These are phyloP conservation scores for Penicillium thymicola DNA, from an alignment of 2,329 filamentous ascomycete species.

Conservation along the genomic window DNA sequence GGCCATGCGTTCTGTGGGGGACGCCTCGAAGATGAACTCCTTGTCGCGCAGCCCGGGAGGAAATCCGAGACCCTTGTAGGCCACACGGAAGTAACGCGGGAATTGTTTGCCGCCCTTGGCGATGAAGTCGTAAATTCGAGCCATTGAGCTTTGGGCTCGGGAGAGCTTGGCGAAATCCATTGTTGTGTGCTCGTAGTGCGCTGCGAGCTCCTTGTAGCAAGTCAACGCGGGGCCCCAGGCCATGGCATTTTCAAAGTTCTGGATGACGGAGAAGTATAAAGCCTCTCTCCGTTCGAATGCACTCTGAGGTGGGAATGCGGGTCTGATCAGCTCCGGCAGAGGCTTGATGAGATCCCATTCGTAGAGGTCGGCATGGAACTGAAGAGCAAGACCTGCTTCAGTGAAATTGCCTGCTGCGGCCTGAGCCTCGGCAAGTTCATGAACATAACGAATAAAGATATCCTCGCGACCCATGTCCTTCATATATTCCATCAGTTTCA, in stretches of 20 bases:
- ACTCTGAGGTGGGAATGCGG: slow-evolving; percentile 75
- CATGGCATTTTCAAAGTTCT: slow-evolving; percentile 89
- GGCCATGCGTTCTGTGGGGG: slow-evolving; percentile 69
- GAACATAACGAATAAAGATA: slow-evolving; percentile 93
- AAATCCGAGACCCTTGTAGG: slow-evolving; percentile 87
- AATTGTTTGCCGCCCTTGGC: slow-evolving; percentile 74
- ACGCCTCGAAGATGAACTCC: slow-evolving; percentile 86
- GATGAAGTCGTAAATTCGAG: slow-evolving; percentile 85
- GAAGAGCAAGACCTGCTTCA: slow-evolving; percentile 83
- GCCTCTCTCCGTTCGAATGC: slow-evolving; percentile 90
- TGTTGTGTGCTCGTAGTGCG: slow-evolving; percentile 84
- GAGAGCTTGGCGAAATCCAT: slow-evolving; percentile 93
- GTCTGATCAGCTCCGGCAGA: slow-evolving; percentile 66
- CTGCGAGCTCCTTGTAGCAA: slow-evolving; percentile 84
- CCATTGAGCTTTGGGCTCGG: slow-evolving; percentile 83
- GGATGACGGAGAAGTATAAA: slow-evolving; percentile 92
- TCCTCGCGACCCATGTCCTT: slow-evolving; percentile 96
- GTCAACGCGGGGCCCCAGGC: slow-evolving; percentile 86
- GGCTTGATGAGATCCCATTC: slow-evolving; percentile 76
- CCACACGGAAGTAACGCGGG: slow-evolving; percentile 86
- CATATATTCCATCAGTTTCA: slow-evolving; percentile 92
- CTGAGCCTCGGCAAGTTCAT: slow-evolving; percentile 80
- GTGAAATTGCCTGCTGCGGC: slow-evolving; percentile 71
- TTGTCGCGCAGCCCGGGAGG: slow-evolving; percentile 78
- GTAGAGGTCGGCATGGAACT: slow-evolving; percentile 88